Evolutionary conservation across 352 stramenopile genomes (phyloP).

Genomic region (Phytophthora boehmeriae): DNA sequence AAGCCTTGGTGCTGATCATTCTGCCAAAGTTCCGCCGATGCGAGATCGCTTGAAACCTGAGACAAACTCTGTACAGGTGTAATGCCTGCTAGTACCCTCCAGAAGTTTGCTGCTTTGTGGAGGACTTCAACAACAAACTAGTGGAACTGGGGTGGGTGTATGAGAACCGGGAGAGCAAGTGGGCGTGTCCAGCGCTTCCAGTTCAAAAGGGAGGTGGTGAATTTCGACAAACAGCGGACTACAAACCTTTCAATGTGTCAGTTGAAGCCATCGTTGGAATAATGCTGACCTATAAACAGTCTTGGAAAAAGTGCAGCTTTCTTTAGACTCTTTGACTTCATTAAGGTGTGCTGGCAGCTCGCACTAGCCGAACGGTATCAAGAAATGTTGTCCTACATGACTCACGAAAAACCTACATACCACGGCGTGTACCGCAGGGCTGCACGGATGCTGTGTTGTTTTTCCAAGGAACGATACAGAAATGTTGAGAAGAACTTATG

Average conservation of each 20-base stretch:
- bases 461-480: conserved; percentile 4
- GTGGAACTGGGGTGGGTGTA: conserved; percentile 33
- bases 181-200: conserved; percentile 25
- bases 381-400: conserved; percentile 31
- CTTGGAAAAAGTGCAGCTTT: conserved; percentile 1
- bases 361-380: conserved; percentile 2
- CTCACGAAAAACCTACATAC: conserved; percentile 11
- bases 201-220: conserved; percentile 18
- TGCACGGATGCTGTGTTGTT: conserved; percentile 3
- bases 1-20: conserved; percentile 21
- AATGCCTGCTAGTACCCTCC: conserved; percentile 25
- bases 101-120: conserved; percentile 22
- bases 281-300: conserved; percentile 27
- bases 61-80: conserved; percentile 23
- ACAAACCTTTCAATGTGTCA: conserved; percentile 23
- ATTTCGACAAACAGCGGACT: conserved; percentile 32
- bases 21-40: conserved; percentile 25
- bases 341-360: conserved; percentile 12
- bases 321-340: conserved; percentile 26
- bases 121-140: conserved; percentile 24
- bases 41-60: conserved; percentile 23
- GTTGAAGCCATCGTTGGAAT: conserved; percentile 28
- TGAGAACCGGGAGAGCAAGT: conserved; percentile 21
- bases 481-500: neutral
- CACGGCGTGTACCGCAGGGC: neutral